A percentile compares a stretch with the other conserved stretches of the same genome.
Evolutionary conservation across 805 yeast species (phyloP).

Genomic region (Candida golubevii): DNA sequence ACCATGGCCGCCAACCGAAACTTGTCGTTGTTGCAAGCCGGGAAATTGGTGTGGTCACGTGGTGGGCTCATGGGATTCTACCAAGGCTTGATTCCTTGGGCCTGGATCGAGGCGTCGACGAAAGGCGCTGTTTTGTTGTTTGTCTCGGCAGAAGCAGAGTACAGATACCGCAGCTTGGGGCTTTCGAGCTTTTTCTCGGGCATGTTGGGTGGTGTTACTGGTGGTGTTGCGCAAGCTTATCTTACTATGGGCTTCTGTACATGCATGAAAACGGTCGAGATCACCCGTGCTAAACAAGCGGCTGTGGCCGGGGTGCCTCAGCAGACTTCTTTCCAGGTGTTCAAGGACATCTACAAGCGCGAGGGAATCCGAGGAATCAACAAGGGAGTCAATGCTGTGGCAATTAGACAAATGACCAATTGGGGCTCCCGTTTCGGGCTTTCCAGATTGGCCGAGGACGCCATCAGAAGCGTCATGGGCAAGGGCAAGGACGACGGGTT

Average conservation of each 20-base stretch:
- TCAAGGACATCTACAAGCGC: slow-evolving; percentile 71
- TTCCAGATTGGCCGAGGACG: slow-evolving; percentile 85
- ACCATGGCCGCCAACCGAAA: slow-evolving; percentile 97
- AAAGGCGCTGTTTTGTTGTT: slow-evolving; percentile 95
- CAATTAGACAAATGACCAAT: slow-evolving; percentile 97
- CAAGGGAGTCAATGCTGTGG: slow-evolving; percentile 97
- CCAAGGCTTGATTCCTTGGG: slow-evolving; percentile 99
- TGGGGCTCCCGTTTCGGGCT: slow-evolving; percentile 99
- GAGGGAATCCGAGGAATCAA: slow-evolving; percentile 95
- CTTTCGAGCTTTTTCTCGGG: slow-evolving; percentile 71
- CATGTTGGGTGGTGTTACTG: slow-evolving; percentile 91
- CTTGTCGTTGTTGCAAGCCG: slow-evolving; percentile 62
- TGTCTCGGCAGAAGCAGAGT: slow-evolving; percentile 90
- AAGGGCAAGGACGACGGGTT: slow-evolving; percentile 58
- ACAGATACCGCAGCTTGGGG: slow-evolving; percentile 61
- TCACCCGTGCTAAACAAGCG: slow-evolving; percentile 81
- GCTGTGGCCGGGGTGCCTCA: slow-evolving; percentile 56
- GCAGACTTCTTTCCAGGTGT: slow-evolving; percentile 78
- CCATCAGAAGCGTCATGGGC: slow-evolving; percentile 59
- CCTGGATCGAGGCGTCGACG: slow-evolving; percentile 99
- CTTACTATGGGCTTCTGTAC: slow-evolving; percentile 97
- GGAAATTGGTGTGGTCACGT: slow-evolving; percentile 79
- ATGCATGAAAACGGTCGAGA: slow-evolving; percentile 98
- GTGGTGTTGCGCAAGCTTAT: slow-evolving; percentile 96
- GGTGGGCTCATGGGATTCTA: slow-evolving; percentile 92